These are phyloP conservation scores for Aspergillus sp. DNA, from an alignment of 2,329 filamentous ascomycete genomes.

Conservation along the genomic window DNA sequence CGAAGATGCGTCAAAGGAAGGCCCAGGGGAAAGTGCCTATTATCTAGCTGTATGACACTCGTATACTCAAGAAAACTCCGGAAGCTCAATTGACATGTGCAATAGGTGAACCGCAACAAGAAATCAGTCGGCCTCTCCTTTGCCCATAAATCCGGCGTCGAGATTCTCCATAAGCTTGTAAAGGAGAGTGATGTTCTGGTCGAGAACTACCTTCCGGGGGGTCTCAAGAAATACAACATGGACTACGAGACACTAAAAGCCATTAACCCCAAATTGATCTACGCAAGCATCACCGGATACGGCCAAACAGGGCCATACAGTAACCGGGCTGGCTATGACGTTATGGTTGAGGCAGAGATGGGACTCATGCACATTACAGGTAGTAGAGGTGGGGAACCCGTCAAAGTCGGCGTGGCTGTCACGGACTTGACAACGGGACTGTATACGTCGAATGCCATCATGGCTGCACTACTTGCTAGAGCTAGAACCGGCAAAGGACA, in stretches of 20 bases:
- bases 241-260: constrained; percentile 76
- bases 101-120: constrained; percentile 91
- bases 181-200: constrained; percentile 87
- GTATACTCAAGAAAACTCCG: not conserved
- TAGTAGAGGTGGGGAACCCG: constrained; percentile 77
- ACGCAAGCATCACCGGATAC: constrained; percentile 95
- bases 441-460: constrained; percentile 91
- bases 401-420: constrained; percentile 96
- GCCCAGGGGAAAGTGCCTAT: constrained; percentile 89
- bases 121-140: constrained; percentile 91
- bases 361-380: constrained; percentile 99
- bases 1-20: constrained; percentile 50
- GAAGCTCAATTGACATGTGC: constrained; percentile 3
- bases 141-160: constrained; percentile 74
- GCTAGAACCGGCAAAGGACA: constrained; percentile 74
- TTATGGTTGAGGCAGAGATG: constrained; percentile 99
- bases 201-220: constrained; percentile 91
- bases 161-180: constrained; percentile 79
- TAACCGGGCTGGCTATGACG: constrained; percentile 87
- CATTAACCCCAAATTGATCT: constrained; percentile 83
- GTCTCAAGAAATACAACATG: constrained; percentile 83
- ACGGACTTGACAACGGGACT: constrained; percentile 93
- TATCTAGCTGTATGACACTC: constrained; percentile 67
- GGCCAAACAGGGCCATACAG: constrained; percentile 92
- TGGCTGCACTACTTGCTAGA: constrained; percentile 82